A percentile compares a stretch with the other conserved stretches of the same genome.
Conservation (phyloP, 306 rosid species). For the Sechiopsis laciniata region DNA sequence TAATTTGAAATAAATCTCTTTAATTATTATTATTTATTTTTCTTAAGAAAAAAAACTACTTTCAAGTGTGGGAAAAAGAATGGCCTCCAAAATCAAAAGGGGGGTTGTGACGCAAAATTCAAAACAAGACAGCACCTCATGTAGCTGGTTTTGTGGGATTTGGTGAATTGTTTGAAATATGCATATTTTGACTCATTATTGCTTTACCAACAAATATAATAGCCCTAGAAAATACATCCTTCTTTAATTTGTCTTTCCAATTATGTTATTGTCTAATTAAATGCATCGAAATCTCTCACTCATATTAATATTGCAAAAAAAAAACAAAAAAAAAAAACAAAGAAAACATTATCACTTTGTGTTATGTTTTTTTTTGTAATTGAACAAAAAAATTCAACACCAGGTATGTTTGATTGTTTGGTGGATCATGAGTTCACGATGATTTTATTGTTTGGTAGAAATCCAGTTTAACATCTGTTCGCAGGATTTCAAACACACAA, state of each 20-base stretch:
- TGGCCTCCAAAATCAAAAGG: background rate
- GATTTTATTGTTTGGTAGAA: too few relatives aligned
- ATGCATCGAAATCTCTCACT: too few relatives aligned
- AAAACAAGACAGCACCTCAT: constrained; percentile 15
- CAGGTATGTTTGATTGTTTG: too few relatives aligned
- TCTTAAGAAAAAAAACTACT: background rate
- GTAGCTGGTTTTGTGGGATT: constrained; percentile 20
- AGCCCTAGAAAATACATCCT: background rate
- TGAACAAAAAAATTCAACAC: too few relatives aligned
- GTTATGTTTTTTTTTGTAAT: too few relatives aligned
- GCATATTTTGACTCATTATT: constrained; percentile 11
- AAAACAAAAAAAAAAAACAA: too few relatives aligned
- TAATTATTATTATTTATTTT: too few relatives aligned
- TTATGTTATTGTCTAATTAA: background rate
- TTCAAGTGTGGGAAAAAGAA: background rate
- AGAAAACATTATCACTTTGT: too few relatives aligned
- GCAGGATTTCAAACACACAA: too few relatives aligned
- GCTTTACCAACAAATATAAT: background rate
- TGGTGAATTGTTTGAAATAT: constrained; percentile 2
- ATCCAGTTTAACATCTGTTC: too few relatives aligned
- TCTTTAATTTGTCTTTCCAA: background rate
- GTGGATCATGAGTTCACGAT: too few relatives aligned
- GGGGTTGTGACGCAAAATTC: constrained; percentile 3
- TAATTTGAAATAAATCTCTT: background rate
- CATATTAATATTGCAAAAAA: too few relatives aligned